Base-by-base conservation (phyloP, 345 rosid genomes). In the Trapa incisa region DNA sequence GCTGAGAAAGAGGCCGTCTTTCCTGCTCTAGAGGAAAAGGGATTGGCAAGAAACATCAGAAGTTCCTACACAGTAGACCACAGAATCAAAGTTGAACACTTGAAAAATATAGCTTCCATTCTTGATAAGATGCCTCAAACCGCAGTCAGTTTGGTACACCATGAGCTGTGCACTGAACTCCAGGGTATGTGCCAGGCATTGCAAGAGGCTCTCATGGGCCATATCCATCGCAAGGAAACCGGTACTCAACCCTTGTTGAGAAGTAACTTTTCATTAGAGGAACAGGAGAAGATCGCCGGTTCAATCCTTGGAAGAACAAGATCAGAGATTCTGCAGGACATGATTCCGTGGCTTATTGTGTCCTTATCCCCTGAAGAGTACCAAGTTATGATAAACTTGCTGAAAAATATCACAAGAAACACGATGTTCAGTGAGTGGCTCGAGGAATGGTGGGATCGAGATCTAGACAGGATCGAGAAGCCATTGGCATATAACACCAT, bases 351-450 rank as follows among this genome's bases (percentile, higher is more conserved):
- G 96, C 78, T 89, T 15, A 77, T 83, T 80, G 80, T 79, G 37
- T 77, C 84, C 33, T 80, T 86, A 75, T 83, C 77, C 53, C 82
- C 75, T 6, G 82, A 82, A 73, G 98, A 92, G 70, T 88, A 83
- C 62, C 77, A 71, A 62, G 68, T 65, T 3, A 68, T 81, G 72
- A 84, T 82, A 92, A 82, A 83, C 41, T 74, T 82, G 47, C 85
- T 83, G 96, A 75, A 74, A 52, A 81, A 72, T 58, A 83, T 87
- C 63, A 78, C 98, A 6, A 92, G 81, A 72, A 81, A 84, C 71
- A 92, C 96, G 42, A 87, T 80, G 87, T 92, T 92, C 78, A 80
- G 73, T 2, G 89, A 89, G 66, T 92, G 98, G 96, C 69, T 92
- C 70, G 73, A 73, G 73, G 96, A 92, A 78, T 89, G 96, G 96